Evolutionary conservation across 2,329 filamentous ascomycete genomes (phyloP).

Genomic region (Botryotinia calthae): DNA sequence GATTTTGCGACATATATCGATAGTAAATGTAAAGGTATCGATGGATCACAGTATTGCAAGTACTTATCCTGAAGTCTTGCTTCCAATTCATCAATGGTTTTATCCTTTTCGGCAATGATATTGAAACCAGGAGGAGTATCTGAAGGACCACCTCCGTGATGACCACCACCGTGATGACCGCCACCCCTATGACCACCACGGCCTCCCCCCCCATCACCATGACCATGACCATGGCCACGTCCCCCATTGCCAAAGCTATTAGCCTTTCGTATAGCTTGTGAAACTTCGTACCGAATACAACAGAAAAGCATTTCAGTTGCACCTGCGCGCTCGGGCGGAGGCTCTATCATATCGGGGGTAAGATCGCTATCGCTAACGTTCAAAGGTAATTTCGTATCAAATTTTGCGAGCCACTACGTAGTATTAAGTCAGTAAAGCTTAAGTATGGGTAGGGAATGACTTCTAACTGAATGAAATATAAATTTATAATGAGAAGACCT

Average conservation of each 20-base stretch:
- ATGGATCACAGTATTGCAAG: slow-evolving; percentile 44
- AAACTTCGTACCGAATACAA: slow-evolving; percentile 41
- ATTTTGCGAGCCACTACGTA: slow-evolving; percentile 40
- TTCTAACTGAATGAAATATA: not conserved
- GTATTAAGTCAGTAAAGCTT: not conserved
- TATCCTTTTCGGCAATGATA: slow-evolving; percentile 31
- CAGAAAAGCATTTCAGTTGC: slow-evolving; percentile 49
- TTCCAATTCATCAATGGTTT: slow-evolving; percentile 35
- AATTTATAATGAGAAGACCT: not conserved
- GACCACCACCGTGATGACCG: not conserved
- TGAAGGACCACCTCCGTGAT: not conserved
- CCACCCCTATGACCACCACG: not conserved
- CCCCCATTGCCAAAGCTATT: slow-evolving; percentile 14
- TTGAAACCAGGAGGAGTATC: slow-evolving; percentile 13
- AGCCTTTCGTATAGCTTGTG: slow-evolving; percentile 27
- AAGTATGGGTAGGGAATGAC: too few species aligned
- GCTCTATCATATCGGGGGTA: slow-evolving; percentile 44
- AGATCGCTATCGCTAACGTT: slow-evolving; percentile 56
- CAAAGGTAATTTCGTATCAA: slow-evolving; percentile 50
- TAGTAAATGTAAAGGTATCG: slow-evolving; percentile 42
- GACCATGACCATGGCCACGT: not conserved
- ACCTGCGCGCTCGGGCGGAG: slow-evolving; percentile 44
- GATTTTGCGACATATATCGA: slow-evolving; percentile 34
- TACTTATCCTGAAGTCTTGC: slow-evolving; percentile 43
- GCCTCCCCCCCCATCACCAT: not conserved